A percentile compares a stretch with the other conserved stretches of the same genome.
Conservation (phyloP, 2,329 filamentous ascomycete genomes). For the Rugonectria rugulosa region DNA sequence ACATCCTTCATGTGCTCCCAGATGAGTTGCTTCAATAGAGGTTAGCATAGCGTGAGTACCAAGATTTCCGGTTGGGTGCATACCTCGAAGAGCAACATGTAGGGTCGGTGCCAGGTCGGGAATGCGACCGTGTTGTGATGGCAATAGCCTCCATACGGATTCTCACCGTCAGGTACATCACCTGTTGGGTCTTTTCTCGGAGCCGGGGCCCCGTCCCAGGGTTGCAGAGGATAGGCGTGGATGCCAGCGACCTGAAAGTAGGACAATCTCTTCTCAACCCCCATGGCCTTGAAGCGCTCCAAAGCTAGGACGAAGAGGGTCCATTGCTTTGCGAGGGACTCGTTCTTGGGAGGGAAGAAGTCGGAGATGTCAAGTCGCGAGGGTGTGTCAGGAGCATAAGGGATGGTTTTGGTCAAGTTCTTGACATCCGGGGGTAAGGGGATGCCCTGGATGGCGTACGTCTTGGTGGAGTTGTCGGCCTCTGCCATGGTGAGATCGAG, state of each 20-base stretch:
- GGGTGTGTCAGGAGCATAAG: neutral
- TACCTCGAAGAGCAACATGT: neutral
- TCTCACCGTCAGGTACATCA: too few species aligned
- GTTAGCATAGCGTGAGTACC: neutral
- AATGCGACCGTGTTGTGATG: too few species aligned
- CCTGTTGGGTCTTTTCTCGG: too few species aligned
- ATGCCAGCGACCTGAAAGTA: too few species aligned
- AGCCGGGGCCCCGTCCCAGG: too few species aligned
- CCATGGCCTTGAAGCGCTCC: too few species aligned
- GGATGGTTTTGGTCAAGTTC: neutral
- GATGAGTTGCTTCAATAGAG: slow-evolving; percentile 11
- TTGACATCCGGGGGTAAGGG: neutral
- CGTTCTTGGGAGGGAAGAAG: neutral
- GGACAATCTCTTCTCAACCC: too few species aligned
- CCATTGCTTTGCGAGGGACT: neutral
- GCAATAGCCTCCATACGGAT: too few species aligned
- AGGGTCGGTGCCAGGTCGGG: too few species aligned
- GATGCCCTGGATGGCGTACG: neutral
- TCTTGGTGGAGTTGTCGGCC: neutral
- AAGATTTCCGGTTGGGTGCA: neutral
- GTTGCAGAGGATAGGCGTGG: too few species aligned
- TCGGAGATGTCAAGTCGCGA: slow-evolving; percentile 3
- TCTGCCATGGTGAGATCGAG: too few species aligned
- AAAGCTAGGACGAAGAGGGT: too few species aligned
- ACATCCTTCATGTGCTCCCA: slow-evolving; percentile 20